Base-by-base conservation (phyloP, 306 rosid species). In the Begonia peltatifolia region DNA sequence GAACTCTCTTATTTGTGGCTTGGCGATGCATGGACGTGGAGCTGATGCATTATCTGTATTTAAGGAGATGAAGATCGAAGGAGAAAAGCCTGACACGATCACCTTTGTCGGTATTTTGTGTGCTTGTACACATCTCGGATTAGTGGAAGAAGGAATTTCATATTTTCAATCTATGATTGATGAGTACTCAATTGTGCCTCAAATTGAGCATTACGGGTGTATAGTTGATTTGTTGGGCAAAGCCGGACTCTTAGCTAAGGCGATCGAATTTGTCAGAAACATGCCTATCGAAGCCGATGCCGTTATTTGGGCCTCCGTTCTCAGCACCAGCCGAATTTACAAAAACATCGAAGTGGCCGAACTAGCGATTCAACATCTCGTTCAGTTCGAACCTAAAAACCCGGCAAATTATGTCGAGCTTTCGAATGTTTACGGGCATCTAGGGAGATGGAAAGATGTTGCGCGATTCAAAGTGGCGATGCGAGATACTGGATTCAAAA, bases 331-430 rank as follows among this genome's bases (percentile, higher is more conserved):
- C 44, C 60, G 65, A 55, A 54, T 50, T 25, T 54, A 63, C 74
- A 73, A 69, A 48, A 77, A 73, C 64, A n/a, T 66, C 43, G 71
- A 63, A 54, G 23, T 66, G 18, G 79, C 74, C 16, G 96, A 83
- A 64, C 16, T 74, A 59, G 83, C 84, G 51, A 74, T 83, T 55
- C 67, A 64, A 23, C 60, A 44, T n/a, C 90, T 80, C 51, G 69
- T 74, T 22, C 74, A 78, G 62, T 77, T 87, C 48, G 96, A 83
- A 73, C 96, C 96, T 0, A 66, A 72, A 11, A 83, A 81, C 69
- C 94, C 94, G 12, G 82, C 87, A 52, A 83, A 87, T 43, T 81
- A 67, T 17, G 96, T 83, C 46, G 59, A 81, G 81, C 83, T 80
- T 15, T 80, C 94, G 0, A 87, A 87, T 72, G 61, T 87, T 49